Evolutionary conservation across 1,284 basidiomycete species (phyloP).

Genomic region (Malassezia brasiliensis): DNA sequence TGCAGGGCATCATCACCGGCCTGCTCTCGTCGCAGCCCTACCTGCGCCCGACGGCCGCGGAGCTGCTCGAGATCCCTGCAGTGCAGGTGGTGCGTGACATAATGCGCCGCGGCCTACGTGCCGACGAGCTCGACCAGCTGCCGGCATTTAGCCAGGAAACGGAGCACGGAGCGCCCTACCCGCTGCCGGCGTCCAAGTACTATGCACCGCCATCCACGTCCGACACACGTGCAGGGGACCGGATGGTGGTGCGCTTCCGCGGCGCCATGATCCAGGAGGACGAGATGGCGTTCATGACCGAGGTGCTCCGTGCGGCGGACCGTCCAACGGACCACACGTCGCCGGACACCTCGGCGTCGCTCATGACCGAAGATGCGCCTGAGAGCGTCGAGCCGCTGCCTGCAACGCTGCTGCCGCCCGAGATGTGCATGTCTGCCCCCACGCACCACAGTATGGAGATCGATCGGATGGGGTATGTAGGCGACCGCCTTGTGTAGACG

Average conservation of each 20-base stretch:
- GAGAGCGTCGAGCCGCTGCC: background rate
- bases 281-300: constrained; percentile 34
- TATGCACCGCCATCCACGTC: constrained; percentile 4
- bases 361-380: constrained; percentile 17
- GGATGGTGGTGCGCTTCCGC: constrained; percentile 29
- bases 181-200: constrained; percentile 10
- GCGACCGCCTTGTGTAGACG: background rate
- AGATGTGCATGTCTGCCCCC: background rate
- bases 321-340: background rate
- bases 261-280: constrained; percentile 43
- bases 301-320: constrained; percentile 24
- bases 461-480: constrained; percentile 3
- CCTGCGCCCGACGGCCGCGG: constrained; percentile 29
- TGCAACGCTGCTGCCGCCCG: background rate
- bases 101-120: constrained; percentile 31
- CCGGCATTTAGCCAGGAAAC: constrained; percentile 25
- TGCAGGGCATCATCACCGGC: constrained; percentile 33
- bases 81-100: constrained; percentile 26
- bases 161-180: constrained; percentile 17
- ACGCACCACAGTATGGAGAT: constrained; percentile 11
- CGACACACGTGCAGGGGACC: constrained; percentile 9
- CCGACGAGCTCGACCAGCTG: constrained; percentile 41
- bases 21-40: constrained; percentile 29
- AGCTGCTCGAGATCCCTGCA: constrained; percentile 27
- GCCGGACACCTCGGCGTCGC: constrained; percentile 16